Evolutionary conservation across 805 yeast species (phyloP).

Genomic region (Kodamaea nitidulidarum): DNA sequence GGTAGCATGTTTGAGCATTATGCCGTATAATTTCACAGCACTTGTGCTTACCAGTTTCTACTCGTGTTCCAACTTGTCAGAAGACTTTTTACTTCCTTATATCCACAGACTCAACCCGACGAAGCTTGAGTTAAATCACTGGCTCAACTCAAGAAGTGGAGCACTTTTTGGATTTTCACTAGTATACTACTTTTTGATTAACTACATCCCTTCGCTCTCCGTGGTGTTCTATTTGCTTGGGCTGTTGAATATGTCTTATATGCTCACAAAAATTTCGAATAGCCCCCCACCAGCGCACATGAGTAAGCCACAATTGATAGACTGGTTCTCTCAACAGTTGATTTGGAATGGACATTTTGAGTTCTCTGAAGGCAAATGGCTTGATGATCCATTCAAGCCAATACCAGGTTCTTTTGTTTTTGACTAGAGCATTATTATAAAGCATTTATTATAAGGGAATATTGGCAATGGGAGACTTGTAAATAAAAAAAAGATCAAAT

Average conservation of each 20-base stretch:
- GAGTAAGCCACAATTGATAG: constrained; percentile 14
- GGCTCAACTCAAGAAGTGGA: constrained; percentile 54
- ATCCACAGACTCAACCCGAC: constrained; percentile 45
- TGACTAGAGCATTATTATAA: no score
- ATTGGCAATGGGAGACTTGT: neutral
- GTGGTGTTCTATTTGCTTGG: constrained; percentile 50
- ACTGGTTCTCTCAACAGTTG: constrained; percentile 31
- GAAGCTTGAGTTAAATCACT: constrained; percentile 38
- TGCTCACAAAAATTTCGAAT: constrained; percentile 51
- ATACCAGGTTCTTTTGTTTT: constrained; percentile 18
- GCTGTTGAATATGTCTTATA: constrained; percentile 49
- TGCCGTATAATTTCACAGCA: constrained; percentile 34
- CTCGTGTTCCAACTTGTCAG: constrained; percentile 43
- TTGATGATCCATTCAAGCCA: constrained; percentile 20
- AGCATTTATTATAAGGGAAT: no score
- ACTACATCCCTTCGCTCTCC: constrained; percentile 41
- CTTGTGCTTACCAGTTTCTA: constrained; percentile 41
- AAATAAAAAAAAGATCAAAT: neutral
- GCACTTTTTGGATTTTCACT: constrained; percentile 54
- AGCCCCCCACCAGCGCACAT: constrained; percentile 28
- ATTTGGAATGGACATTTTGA: constrained; percentile 24
- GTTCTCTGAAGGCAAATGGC: constrained; percentile 21
- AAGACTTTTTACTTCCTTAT: constrained; percentile 49
- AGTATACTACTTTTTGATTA: constrained; percentile 40
- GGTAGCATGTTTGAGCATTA: constrained; percentile 28